These are phyloP conservation scores for Chalaropsis thielavioides DNA, from an alignment of 2,329 filamentous ascomycete genomes.

Conservation along the genomic window DNA sequence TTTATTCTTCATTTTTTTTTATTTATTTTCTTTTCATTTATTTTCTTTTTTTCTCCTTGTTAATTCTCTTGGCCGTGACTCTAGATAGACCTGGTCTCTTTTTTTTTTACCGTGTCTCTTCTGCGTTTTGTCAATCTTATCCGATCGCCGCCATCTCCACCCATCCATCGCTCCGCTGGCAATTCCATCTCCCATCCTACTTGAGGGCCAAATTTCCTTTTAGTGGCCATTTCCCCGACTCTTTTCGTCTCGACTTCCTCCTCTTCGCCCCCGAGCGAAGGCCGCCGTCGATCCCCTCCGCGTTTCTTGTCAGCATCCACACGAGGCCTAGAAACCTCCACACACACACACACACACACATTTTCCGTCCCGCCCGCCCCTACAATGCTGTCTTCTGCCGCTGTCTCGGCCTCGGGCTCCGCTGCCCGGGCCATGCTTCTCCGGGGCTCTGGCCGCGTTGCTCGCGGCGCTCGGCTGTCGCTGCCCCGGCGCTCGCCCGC, in stretches of 20 bases:
- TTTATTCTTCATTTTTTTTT: background rate
- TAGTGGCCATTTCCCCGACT: background rate
- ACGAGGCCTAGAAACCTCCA: background rate
- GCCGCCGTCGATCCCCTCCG: background rate
- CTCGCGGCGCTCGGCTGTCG: constrained; percentile 5
- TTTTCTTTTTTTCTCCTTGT: constrained; percentile 3
- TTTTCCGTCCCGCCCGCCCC: background rate
- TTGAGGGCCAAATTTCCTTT: background rate
- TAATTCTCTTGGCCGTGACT: background rate
- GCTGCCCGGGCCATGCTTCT: constrained; percentile 12
- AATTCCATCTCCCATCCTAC: background rate
- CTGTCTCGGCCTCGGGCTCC: constrained; percentile 13
- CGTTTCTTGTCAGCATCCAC: background rate
- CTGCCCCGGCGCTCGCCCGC: background rate
- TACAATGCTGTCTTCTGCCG: constrained; percentile 16
- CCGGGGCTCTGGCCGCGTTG: constrained; percentile 2
- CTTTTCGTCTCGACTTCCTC: background rate
- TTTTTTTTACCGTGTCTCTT: background rate
- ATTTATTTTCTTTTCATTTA: background rate
- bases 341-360: background rate
- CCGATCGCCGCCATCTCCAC: constrained; percentile 1
- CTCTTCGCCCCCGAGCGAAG: background rate
- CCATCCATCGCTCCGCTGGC: background rate
- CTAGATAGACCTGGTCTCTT: background rate
- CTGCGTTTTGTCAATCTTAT: background rate